These are phyloP conservation scores for Galerina marginata DNA, from an alignment of 768 basidiomycete species.

Conservation along the genomic window DNA sequence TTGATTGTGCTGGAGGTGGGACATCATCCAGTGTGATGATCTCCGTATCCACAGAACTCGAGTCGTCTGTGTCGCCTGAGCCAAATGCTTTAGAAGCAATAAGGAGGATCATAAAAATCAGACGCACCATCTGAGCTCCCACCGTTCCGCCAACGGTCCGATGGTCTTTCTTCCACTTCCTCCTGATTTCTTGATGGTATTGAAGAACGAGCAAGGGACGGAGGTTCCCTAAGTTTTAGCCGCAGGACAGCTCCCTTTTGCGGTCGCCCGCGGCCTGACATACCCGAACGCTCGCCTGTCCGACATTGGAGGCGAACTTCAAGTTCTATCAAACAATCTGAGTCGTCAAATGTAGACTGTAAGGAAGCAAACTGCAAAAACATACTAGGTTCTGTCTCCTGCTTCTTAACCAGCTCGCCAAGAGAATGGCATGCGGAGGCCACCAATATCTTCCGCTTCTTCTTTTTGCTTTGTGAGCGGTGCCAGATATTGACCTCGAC, in stretches of 20 bases:
- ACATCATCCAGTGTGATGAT: background rate
- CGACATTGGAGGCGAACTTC: conserved; percentile 54
- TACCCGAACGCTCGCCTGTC: conserved; percentile 29
- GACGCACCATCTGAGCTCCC: conserved; percentile 2
- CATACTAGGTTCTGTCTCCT: conserved; percentile 52
- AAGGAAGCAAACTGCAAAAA: conserved; percentile 1
- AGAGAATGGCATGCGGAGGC: conserved; percentile 57
- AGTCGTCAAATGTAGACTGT: background rate
- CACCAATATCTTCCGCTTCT: conserved; percentile 61
- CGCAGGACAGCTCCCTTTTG: conserved; percentile 45
- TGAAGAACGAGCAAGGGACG: background rate
- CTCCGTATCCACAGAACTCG: conserved; percentile 3
- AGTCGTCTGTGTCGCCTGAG: conserved; percentile 2
- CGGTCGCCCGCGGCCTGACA: conserved; percentile 36
- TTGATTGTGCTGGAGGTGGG: conserved; percentile 4
- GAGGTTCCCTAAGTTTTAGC: conserved; percentile 32
- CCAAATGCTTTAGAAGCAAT: background rate
- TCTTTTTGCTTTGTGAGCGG: conserved; percentile 66
- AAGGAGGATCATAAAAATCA: background rate
- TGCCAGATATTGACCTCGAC: conserved; percentile 65
- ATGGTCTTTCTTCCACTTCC: background rate
- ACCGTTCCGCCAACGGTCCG: background rate
- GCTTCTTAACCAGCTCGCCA: conserved; percentile 56
- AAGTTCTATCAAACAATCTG: conserved; percentile 29
- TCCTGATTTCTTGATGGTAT: background rate